Evolutionary conservation across 768 basidiomycete genomes (phyloP).

Genomic region (Suillus paluster): DNA sequence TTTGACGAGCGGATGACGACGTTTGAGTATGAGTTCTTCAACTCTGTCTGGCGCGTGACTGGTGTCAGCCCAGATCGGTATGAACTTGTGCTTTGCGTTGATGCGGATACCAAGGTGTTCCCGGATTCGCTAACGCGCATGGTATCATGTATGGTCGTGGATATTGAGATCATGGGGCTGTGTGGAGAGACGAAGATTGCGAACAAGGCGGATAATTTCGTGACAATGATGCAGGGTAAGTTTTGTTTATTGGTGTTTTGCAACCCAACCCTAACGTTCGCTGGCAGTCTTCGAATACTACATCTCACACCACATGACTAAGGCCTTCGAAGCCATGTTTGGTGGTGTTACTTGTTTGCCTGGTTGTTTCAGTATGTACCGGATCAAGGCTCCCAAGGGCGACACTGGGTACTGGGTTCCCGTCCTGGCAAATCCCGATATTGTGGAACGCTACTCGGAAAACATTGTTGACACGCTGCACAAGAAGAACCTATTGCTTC

Average conservation of each 20-base stretch:
- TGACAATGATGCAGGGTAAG: constrained; percentile 99
- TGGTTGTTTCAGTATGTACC: constrained; percentile 99
- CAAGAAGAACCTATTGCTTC: constrained; percentile 97
- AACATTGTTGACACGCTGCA: constrained; percentile 99
- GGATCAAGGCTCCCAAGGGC: constrained; percentile 99
- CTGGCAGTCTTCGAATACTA: constrained; percentile 96
- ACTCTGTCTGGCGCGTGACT: constrained; percentile 93
- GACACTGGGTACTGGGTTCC: constrained; percentile 97
- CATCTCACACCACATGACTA: constrained; percentile 98
- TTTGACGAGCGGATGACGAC: constrained; percentile 99
- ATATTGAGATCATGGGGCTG: constrained; percentile 97
- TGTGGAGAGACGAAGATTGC: constrained; percentile 99
- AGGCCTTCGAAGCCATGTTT: constrained; percentile 99
- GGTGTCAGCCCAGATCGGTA: constrained; percentile 96
- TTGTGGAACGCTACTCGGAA: constrained; percentile 98
- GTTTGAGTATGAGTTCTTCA: constrained; percentile 99
- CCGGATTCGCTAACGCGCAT: constrained; percentile 96
- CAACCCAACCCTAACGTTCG: constrained; percentile 7
- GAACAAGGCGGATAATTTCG: constrained; percentile 98
- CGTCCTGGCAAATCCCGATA: constrained; percentile 96
- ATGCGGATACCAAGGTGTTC: constrained; percentile 99
- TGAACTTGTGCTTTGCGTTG: constrained; percentile 93
- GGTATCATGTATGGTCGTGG: constrained; percentile 96
- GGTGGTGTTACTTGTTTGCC: constrained; percentile 99
- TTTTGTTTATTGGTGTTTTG: constrained; percentile 16